These are phyloP conservation scores for Trypanosomatidae sp. DNA, from an alignment of 208 protist species.

Conservation along the genomic window DNA sequence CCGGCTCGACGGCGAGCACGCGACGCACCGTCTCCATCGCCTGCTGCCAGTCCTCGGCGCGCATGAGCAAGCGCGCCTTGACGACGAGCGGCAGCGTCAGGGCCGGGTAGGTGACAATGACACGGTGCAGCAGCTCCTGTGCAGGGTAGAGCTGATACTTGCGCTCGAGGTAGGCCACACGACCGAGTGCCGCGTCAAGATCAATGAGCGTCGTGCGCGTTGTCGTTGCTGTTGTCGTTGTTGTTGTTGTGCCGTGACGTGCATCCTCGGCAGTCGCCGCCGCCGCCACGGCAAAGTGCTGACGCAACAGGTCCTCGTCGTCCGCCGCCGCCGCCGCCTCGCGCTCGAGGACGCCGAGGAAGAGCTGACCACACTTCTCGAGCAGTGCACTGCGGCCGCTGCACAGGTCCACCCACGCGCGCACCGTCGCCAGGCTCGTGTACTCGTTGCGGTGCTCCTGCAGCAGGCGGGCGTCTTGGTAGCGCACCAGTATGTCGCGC, in stretches of 20 bases:
- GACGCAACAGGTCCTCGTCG: no score
- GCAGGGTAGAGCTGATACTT: constrained; percentile 67
- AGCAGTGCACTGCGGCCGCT: constrained; percentile 62
- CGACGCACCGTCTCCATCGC: constrained; percentile 67
- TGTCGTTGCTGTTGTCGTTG: no score
- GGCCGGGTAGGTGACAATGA: constrained; percentile 53
- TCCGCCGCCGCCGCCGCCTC: constrained; percentile 15
- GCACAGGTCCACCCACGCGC: constrained; percentile 81
- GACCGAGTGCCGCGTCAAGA: constrained; percentile 71
- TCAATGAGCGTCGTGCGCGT: constrained; percentile 7
- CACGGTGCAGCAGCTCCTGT: constrained; percentile 73
- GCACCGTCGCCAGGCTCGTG: constrained; percentile 51
- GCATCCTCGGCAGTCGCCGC: neutral
- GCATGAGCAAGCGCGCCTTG: constrained; percentile 80
- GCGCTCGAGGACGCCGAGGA: constrained; percentile 46
- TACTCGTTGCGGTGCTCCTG: constrained; percentile 69
- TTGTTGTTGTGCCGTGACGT: no score
- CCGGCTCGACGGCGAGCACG: constrained; percentile 61
- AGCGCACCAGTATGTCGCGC: constrained; percentile 47
- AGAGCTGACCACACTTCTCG: constrained; percentile 68
- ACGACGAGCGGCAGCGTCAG: constrained; percentile 55
- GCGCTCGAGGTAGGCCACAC: constrained; percentile 69
- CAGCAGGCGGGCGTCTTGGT: constrained; percentile 8
- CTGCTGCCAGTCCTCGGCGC: constrained; percentile 90
- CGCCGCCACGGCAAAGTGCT: neutral